A percentile compares a stretch with the other conserved stretches of the same genome.
Conservation (phyloP, 148 eudicot species). For the Rhododendron ferrugineum region DNA sequence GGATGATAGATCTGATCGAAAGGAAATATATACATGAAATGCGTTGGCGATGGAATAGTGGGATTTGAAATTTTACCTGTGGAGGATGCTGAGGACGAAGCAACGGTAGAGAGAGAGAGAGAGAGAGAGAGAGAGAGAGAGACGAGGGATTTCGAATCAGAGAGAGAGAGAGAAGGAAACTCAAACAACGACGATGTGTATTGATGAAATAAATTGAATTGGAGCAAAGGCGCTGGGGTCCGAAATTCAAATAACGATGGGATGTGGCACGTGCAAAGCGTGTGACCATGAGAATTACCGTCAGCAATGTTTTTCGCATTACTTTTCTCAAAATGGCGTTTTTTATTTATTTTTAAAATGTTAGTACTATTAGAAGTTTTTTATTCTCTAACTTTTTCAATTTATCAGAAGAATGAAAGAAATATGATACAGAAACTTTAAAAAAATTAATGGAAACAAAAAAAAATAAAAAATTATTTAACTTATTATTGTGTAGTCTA, state of each 20-base stretch:
- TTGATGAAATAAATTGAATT: slow-evolving; percentile 8
- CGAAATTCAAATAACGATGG: slow-evolving; percentile 20
- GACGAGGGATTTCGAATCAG: background rate
- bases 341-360: too few relatives aligned
- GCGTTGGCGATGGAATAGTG: background rate
- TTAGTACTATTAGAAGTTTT: too few relatives aligned
- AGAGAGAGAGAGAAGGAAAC: background rate
- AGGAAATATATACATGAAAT: background rate
- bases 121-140: background rate
- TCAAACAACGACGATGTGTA: background rate
- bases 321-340: too few relatives aligned
- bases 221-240: slow-evolving; percentile 13
- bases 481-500: background rate
- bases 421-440: background rate
- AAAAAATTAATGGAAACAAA: background rate
- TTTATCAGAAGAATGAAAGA: too few relatives aligned
- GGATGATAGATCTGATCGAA: background rate
- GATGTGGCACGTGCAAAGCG: slow-evolving; percentile 3
- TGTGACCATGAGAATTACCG: background rate
- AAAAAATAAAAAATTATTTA: too few relatives aligned
- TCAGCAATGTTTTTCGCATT: too few relatives aligned
- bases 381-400: too few relatives aligned
- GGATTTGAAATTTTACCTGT: background rate
- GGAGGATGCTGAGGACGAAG: background rate
- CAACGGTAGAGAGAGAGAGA: background rate